Evolutionary conservation across 768 basidiomycete genomes (phyloP).

Genomic region (Leccinum rimulosum): DNA sequence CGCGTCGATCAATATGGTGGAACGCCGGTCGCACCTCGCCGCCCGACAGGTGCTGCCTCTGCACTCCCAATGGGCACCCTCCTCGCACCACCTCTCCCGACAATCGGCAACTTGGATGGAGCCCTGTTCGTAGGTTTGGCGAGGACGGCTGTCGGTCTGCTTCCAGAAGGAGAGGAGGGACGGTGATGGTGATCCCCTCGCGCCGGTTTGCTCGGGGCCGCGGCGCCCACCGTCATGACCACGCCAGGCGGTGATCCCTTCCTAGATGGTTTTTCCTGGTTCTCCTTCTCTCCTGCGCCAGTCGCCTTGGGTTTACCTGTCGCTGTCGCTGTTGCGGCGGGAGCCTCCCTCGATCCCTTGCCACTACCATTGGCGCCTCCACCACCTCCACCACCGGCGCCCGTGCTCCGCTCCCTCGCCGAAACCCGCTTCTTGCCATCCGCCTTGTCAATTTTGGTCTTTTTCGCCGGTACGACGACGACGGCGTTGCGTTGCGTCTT

Average conservation of each 20-base stretch:
- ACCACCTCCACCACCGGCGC: neutral
- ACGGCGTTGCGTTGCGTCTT: conserved; percentile 36
- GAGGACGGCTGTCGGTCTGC: conserved; percentile 10
- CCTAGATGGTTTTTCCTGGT: conserved; percentile 35
- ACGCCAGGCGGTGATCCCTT: conserved; percentile 21
- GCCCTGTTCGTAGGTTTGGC: conserved; percentile 12
- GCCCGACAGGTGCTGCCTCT: conserved; percentile 51
- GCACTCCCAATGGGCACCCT: conserved; percentile 66
- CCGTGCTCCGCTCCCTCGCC: conserved; percentile 39
- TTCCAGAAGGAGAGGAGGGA: conserved; percentile 1
- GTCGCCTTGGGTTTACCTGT: conserved; percentile 30
- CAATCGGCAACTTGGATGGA: conserved; percentile 32
- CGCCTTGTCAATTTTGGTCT: conserved; percentile 9
- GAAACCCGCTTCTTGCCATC: conserved; percentile 27
- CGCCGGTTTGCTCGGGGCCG: conserved; percentile 18
- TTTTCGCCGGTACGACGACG: conserved; percentile 5
- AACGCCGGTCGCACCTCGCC: conserved; percentile 36
- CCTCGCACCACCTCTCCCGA: conserved; percentile 51
- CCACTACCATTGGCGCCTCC: neutral
- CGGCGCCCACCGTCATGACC: conserved; percentile 10
- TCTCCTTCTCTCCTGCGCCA: conserved; percentile 34
- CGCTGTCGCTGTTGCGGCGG: conserved; percentile 6
- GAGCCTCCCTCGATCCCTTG: conserved; percentile 31
- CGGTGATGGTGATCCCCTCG: neutral
- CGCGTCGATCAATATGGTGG: conserved; percentile 2